Conservation (phyloP, 495 filamentous ascomycete genomes). For the Cercophora scortea region DNA sequence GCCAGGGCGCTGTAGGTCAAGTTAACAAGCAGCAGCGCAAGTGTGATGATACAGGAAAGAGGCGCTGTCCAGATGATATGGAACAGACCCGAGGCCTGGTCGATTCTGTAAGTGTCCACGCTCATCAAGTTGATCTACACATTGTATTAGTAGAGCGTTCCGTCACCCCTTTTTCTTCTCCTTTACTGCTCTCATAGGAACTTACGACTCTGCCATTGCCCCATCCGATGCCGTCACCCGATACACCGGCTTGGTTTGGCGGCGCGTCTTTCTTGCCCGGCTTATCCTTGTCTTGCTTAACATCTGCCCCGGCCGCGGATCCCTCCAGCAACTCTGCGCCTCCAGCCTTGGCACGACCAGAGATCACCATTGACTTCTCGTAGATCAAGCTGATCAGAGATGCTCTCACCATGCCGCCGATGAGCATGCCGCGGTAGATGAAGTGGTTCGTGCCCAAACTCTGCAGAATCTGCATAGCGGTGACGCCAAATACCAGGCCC, state of each 20-base stretch:
- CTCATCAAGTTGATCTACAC: constrained; percentile 72
- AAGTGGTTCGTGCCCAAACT: constrained; percentile 72
- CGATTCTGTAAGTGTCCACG: constrained; percentile 84
- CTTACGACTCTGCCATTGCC: constrained; percentile 71
- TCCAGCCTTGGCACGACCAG: constrained; percentile 68
- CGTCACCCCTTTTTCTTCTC: not conserved
- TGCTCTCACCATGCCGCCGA: constrained; percentile 68
- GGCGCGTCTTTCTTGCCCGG: constrained; percentile 24
- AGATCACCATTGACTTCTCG: constrained; percentile 76
- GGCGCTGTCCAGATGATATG: constrained; percentile 87
- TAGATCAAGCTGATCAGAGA: constrained; percentile 70
- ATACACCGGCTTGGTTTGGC: constrained; percentile 33
- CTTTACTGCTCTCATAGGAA: not conserved
- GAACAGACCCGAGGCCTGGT: constrained; percentile 77
- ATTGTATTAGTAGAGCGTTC: constrained; percentile 2
- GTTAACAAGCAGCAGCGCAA: constrained; percentile 75
- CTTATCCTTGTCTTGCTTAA: constrained; percentile 28
- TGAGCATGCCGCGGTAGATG: constrained; percentile 72
- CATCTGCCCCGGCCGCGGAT: constrained; percentile 30
- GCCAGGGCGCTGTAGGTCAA: constrained; percentile 81
- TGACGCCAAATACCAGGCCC: constrained; percentile 68
- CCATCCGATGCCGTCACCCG: constrained; percentile 73
- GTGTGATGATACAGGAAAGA: constrained; percentile 64
- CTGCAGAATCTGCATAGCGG: constrained; percentile 65
- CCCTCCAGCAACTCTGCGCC: constrained; percentile 30